Conservation (phyloP, 2,329 filamentous ascomycete genomes). For the Pyrenochaeta sp. region DNA sequence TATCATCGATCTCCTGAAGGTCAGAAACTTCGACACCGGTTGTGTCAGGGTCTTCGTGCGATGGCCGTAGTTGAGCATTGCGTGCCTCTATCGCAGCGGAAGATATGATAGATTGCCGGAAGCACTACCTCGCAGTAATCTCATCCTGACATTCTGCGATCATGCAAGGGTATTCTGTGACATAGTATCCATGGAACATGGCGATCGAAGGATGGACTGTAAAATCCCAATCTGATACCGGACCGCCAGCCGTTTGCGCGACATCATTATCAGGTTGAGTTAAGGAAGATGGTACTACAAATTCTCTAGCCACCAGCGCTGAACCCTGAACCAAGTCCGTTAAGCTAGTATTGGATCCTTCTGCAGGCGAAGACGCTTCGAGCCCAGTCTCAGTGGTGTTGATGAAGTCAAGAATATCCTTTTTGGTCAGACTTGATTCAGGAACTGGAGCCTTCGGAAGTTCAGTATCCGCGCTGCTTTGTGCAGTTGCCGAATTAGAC, state of each 20-base stretch:
- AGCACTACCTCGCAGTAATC: neutral
- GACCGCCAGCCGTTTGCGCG: neutral
- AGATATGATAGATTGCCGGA: neutral
- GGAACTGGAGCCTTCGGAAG: neutral
- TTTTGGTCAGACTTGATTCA: neutral
- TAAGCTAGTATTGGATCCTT: neutral
- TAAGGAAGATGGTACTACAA: neutral
- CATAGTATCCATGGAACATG: neutral
- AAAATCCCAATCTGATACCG: neutral
- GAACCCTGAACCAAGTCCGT: neutral
- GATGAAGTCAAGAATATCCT: neutral
- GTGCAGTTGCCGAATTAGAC: neutral
- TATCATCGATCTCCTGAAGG: neutral
- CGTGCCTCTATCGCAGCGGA: neutral
- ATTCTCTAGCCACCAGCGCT: neutral
- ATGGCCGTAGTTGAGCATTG: neutral
- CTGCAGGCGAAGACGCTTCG: neutral
- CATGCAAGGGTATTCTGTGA: neutral
- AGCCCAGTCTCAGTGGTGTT: neutral
- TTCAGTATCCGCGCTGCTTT: neutral
- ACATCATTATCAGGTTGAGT: neutral
- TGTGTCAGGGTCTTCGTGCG: neutral
- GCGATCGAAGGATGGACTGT: neutral
- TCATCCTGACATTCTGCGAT: neutral
- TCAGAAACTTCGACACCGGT: neutral